Evolutionary conservation across 192 early-diverging fungal genomes (phyloP), one percentile per base, ranked within the genome.

Genomic region (Gamsiella multidivaricata): DNA sequence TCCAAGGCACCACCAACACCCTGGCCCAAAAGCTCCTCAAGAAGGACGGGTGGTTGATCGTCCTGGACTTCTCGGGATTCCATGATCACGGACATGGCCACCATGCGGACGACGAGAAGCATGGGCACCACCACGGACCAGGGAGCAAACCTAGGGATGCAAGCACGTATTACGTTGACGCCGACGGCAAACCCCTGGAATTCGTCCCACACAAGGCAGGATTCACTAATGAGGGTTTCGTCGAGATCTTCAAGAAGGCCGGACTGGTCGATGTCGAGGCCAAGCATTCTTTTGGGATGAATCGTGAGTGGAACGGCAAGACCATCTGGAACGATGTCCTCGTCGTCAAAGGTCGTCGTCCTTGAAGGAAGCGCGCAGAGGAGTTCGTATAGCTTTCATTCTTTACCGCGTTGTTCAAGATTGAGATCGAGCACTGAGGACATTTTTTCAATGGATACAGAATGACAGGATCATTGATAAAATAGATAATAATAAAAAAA

Each of bases 1-100:
- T 51, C 6, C 50, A 76, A 34, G 57, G 43, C 2, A 28, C 61
- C 7, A 28, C 67, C 20, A 41, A 76, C 22, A 53, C 55, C 0
- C 17, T 76, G 7, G 31, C 32, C 2, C 14, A 53, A 25, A 76
- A 76, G 57, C 4, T 67, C 3, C 46, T 76, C 17, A 76, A 76
- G 62, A 45, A 57, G 20, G 59, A 39, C 34, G 72, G 72, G 15
- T 76, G 72, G 72, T 37, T 76, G 51, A 67, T 76, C 31, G 42
- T 76, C 4, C 0, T 55, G 1, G 72, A 76, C 33, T 67, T 76
- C 28, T 47, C 15, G 12, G 26, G 43, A 0, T 3, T 7, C 8
- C 41, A 45, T 17, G 32, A 33, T n/a, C 69, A 73, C 23, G 55
- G 55, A 2, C 51, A 62, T 8, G 69, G 39, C 3, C 69, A 61